A percentile compares a stretch with the other conserved stretches of the same genome.
These are phyloP conservation scores for Closterium sp. DNA, from an alignment of 139 green algal genomes.

Conservation along the genomic window DNA sequence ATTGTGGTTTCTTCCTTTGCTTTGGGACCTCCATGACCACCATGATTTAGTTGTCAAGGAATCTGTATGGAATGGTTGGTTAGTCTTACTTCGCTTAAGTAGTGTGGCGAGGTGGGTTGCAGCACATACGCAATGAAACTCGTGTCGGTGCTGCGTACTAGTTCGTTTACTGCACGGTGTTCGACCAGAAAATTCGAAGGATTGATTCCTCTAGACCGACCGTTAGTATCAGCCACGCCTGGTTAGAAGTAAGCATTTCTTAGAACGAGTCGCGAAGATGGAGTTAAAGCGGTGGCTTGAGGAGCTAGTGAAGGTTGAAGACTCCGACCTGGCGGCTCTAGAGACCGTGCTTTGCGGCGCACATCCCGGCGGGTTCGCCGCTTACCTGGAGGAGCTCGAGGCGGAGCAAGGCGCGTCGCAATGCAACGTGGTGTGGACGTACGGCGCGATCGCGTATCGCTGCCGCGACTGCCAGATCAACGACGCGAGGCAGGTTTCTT, in stretches of 20 bases:
- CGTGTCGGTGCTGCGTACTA: neutral
- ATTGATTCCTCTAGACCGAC: neutral
- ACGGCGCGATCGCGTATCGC: constrained; percentile 14
- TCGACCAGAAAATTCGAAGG: neutral
- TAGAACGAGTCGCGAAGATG: neutral
- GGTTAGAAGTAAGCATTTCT: neutral
- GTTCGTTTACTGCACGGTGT: neutral
- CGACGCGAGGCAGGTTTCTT: constrained; percentile 2
- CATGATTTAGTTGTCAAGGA: neutral
- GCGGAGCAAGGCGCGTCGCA: neutral
- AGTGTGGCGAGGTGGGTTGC: too few species aligned
- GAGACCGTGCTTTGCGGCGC: constrained; percentile 13
- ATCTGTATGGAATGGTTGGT: too few species aligned
- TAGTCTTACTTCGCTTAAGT: neutral
- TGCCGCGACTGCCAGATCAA: constrained; percentile 14
- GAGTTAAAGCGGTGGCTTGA: neutral
- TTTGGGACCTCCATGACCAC: neutral
- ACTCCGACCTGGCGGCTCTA: neutral
- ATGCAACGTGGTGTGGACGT: constrained; percentile 20
- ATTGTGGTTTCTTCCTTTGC: neutral
- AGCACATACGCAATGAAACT: too few species aligned
- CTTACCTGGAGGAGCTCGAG: constrained; percentile 13
- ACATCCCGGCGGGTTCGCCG: neutral
- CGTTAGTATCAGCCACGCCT: neutral
- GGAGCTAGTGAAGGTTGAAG: neutral